Conservation (phyloP, 2,329 filamentous ascomycete species). For the Chaetomium sp. region DNA sequence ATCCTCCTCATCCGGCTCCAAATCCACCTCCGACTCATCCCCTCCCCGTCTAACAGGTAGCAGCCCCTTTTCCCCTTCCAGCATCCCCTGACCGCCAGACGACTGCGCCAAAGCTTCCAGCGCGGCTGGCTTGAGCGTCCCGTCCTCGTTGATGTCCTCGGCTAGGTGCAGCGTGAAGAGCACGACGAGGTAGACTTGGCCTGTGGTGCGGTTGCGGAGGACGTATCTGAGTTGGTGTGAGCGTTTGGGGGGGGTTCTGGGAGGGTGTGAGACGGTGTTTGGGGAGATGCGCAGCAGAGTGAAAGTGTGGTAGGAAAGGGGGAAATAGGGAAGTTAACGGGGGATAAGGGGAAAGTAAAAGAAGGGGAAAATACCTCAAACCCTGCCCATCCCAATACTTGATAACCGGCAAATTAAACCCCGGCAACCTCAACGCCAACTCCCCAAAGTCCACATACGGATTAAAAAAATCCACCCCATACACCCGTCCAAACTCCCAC, state of each 20-base stretch:
- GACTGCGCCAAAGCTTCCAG: conserved; percentile 24
- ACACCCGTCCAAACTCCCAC: conserved; percentile 48
- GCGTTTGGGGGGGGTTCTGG: conserved; percentile 44
- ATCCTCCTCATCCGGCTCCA: conserved; percentile 18
- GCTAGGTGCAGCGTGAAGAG: conserved; percentile 70
- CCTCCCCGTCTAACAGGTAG: conserved; percentile 15
- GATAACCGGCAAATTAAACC: conserved; percentile 66
- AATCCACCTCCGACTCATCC: conserved; percentile 2
- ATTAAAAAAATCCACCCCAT: conserved; percentile 72
- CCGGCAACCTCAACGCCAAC: conserved; percentile 64
- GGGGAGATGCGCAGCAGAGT: conserved; percentile 1
- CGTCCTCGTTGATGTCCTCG: conserved; percentile 56
- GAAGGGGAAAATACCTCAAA: conserved; percentile 48
- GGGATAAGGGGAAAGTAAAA: conserved; percentile 25
- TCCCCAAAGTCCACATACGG: conserved; percentile 80
- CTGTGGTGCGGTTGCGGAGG: conserved; percentile 70
- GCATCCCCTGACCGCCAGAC: conserved; percentile 3
- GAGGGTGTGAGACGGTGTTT: conserved; percentile 9
- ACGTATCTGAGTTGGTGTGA: conserved; percentile 88
- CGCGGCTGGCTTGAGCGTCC: conserved; percentile 42
- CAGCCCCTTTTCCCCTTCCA: conserved; percentile 24
- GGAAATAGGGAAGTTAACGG: not conserved
- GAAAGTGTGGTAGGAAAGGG: not conserved
- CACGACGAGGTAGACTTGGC: conserved; percentile 72
- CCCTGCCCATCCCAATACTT: conserved; percentile 76